These are phyloP conservation scores for Candida sojae DNA, from an alignment of 1,139 yeast species.

Conservation along the genomic window DNA sequence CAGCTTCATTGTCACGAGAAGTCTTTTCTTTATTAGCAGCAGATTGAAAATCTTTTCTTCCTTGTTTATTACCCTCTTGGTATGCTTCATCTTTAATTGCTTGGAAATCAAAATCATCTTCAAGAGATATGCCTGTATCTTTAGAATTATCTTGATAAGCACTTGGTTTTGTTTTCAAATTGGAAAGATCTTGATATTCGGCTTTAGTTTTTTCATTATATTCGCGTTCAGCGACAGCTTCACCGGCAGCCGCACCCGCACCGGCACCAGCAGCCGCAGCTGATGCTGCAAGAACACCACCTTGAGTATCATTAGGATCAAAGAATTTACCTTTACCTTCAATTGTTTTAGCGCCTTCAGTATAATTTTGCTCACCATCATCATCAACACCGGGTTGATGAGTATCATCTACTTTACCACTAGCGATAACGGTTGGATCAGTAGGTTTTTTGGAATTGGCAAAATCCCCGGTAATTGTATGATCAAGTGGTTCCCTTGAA, in stretches of 20 bases:
- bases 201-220: conserved; percentile 22
- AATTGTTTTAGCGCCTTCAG: conserved; percentile 28
- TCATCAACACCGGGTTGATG: conserved; percentile 9
- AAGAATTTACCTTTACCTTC: conserved; percentile 36
- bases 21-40: conserved; percentile 7
- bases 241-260: conserved; percentile 14
- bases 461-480: conserved; percentile 33
- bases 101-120: conserved; percentile 10
- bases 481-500: conserved; percentile 29
- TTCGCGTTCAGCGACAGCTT: background rate
- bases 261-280: conserved; percentile 10
- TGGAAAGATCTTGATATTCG: conserved; percentile 19
- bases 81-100: conserved; percentile 18
- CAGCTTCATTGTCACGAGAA: conserved; percentile 6
- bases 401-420: conserved; percentile 8
- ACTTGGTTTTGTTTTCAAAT: conserved; percentile 34
- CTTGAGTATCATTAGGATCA: conserved; percentile 36
- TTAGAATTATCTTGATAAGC: conserved; percentile 23
- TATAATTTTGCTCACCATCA: conserved; percentile 28
- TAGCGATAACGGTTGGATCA: conserved; percentile 23
- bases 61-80: conserved; percentile 13
- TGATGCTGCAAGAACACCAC: conserved; percentile 9
- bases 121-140: conserved; percentile 12
- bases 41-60: conserved; percentile 9
- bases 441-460: conserved; percentile 33